Conservation (phyloP, 305 asterid species). For the Fraxinus sp. region DNA sequence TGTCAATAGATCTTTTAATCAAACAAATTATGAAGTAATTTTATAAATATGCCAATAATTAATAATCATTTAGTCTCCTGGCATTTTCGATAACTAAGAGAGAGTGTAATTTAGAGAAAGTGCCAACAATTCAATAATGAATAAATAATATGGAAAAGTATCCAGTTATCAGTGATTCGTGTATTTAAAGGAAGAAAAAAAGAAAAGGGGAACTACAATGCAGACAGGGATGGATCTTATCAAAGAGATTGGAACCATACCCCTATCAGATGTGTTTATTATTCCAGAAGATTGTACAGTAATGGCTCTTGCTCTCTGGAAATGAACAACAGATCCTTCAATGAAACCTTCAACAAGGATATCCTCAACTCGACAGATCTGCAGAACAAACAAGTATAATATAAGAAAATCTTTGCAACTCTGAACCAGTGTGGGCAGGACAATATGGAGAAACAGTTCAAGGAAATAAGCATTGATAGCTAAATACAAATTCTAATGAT, state of each 20-base stretch:
- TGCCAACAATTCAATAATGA: slow-evolving; percentile 10
- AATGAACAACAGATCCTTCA: slow-evolving; percentile 97
- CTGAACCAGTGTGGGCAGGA: slow-evolving; percentile 15
- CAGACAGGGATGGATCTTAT: not conserved
- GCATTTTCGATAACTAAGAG: not conserved
- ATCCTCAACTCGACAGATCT: slow-evolving; percentile 99
- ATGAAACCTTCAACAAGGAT: slow-evolving; percentile 86
- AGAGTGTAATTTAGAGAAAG: not conserved
- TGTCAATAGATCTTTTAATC: not conserved
- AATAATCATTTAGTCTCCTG: not conserved
- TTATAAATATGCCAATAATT: not conserved
- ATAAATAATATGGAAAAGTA: slow-evolving; percentile 10
- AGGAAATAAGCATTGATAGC: slow-evolving; percentile 6
- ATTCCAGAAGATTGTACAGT: slow-evolving; percentile 67
- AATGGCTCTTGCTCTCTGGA: slow-evolving; percentile 91
- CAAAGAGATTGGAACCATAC: slow-evolving; percentile 40
- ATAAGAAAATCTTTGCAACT: slow-evolving; percentile 11
- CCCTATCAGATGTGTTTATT: slow-evolving; percentile 94
- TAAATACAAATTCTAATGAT: slow-evolving; percentile 12
- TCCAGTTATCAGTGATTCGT: slow-evolving; percentile 3
- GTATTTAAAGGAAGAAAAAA: not conserved
- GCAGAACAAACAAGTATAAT: slow-evolving; percentile 21
- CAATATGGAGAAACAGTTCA: slow-evolving; percentile 10
- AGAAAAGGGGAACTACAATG: not conserved
- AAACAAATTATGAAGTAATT: not conserved